Percentiles rank a stretch among this genome's conserved stretches.
Evolutionary conservation across 345 rosid genomes (phyloP).

Genomic region (Bruguiera sexangula): DNA sequence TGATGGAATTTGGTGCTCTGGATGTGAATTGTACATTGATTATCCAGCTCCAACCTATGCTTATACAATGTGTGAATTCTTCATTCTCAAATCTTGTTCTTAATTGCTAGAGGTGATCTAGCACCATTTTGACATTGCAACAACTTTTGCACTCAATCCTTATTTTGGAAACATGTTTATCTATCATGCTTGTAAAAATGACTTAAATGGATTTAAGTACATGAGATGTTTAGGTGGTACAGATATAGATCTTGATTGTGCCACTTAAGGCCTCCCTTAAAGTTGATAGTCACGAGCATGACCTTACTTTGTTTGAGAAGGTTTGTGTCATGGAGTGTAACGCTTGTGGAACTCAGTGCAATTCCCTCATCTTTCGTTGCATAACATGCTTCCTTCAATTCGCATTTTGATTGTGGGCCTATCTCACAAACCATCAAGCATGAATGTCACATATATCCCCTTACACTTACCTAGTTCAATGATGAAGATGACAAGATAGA

Average conservation of each 20-base stretch:
- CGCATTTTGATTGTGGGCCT: not conserved
- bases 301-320: not conserved
- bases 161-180: not conserved
- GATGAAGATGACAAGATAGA: not conserved
- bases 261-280: not conserved
- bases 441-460: not conserved
- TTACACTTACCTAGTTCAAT: not conserved
- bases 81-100: not conserved
- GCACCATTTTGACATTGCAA: constrained; percentile 1
- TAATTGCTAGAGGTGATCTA: not conserved
- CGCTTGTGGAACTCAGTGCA: not conserved
- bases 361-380: not conserved
- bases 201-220: not conserved
- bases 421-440: not conserved
- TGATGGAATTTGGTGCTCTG: not conserved
- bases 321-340: not conserved
- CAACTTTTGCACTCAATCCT: not conserved
- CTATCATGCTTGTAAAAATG: not conserved
- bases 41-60: not conserved
- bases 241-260: not conserved
- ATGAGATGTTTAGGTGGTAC: not conserved
- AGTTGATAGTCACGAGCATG: not conserved
- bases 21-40: not conserved
- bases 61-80: not conserved
- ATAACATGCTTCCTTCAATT: not conserved